Base-by-base conservation (phyloP, 805 yeast genomes). In the Hanseniaspora singularis region DNA sequence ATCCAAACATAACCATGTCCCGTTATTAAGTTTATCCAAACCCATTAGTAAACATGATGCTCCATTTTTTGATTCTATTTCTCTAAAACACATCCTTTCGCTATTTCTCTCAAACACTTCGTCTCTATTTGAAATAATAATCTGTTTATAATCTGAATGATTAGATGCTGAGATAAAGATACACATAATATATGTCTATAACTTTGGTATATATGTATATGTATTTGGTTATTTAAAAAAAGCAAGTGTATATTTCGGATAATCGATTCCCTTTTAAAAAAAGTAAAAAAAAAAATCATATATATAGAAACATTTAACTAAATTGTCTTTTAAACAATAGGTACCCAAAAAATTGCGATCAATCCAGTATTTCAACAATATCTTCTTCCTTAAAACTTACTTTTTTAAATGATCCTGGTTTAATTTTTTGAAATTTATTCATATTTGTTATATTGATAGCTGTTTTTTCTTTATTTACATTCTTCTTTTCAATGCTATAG, bases 1-100 rank as follows among this genome's bases (percentile, higher is more conserved):
- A 33, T 76, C 70, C 1, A 81, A 71, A 0, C 95, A 96, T 1
- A 85, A 74, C 98, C 98, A 92, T 0, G 96, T 84, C 1, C 98
- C 96, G 52, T 76, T 84, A 47, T 77, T 87, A 1, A 68, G 63
- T 30, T 87, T 62, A 6, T 51, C 52, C 20, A 51, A 16, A 16
- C 40, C 44, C 8, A 41, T 33, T 9, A 50, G 46, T 1, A 85
- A 74, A 97, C 97, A 89, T 0, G 96, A 84, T 1, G 97, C 96
- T 52, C 75, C 83, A 47, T 77, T 87, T 1, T 67, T 63, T 27
- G 86, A 61, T 3, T 49, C 50, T 23, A 49, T 20, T 15, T 26
- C 38, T 59, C 89, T 96, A 32, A 70, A 63, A 62, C 50, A 62
- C 47, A 49, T 66, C 44, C 58, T 55, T 32, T 89, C 79, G 0